Base-by-base conservation (phyloP, 2,329 filamentous ascomycete species). In the Talaromyces sp. region DNA sequence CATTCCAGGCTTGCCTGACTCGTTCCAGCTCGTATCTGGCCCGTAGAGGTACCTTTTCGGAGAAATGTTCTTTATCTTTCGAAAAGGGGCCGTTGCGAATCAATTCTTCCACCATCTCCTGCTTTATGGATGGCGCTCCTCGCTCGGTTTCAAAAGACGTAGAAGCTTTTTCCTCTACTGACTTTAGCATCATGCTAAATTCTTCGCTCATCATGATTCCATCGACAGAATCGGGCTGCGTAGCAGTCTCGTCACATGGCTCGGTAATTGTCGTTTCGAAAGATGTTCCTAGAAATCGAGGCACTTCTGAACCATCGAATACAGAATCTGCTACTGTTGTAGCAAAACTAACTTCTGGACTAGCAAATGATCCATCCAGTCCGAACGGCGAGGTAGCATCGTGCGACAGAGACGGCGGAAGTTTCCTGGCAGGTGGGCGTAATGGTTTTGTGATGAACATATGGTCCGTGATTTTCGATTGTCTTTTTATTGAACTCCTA, bases 21-120 rank as follows among this genome's bases (percentile, higher is more conserved):
- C 77, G 70, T 60, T 79, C 76, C 25, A 78, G 60, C 58, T 79
- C 78, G 62, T 79, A 80, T 17, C 77, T 71, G 63, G 74, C 74
- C 5, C 76, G 70, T 17, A 80, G 65, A 4, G 76, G 70, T 19
- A 78, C 67, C 10, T 67, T 72, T 3, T 62, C 64, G 1, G 72
- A 68, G 19, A 75, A 73, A 19, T 27, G 9, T 9, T 70, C 66
- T 10, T 71, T 68, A 6, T 69, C 65, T 17, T 69, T 64, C 2
- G 74, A 73, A 63, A 81, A 81, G 0, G 79, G 79, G 2, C 75
- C 77, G n/a, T 70, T 64, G 0, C 68, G 62, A 11, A 73, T 63
- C 1, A 80, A 71, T 5, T 74, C 70, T 1, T 66, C 64, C 37
- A 78, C 67, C 9, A 78, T 62, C 10, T 70, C 64, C n/a, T 71